Base-by-base conservation (phyloP, 2,329 filamentous ascomycete genomes). In the Arthrobotrys sphaeroides region DNA sequence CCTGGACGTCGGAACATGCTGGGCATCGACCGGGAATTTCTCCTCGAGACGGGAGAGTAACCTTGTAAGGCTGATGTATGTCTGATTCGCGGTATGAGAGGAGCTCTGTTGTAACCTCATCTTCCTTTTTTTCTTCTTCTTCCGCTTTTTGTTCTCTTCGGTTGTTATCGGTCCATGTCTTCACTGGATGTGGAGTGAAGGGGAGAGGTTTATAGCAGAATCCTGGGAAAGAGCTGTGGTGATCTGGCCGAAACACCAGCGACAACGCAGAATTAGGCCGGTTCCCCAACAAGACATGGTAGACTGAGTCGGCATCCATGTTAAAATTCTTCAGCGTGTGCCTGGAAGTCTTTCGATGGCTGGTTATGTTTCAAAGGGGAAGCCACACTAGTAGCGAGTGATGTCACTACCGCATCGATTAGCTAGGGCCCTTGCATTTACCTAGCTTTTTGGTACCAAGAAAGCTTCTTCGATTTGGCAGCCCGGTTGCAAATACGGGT, bases 91-190 rank as follows among this genome's bases (percentile, higher is more conserved):
- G 28, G 55, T 26, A 36, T 67, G 26, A 51, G 62, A 68, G 72
- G 72, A 75, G 72, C 72, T 68, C 70, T 68, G 70, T 55, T 55
- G 64, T 57, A 62, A 43, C 45, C 62, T 64, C 72, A 75, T 75
- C 10, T 68, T 74, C 36, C 13, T 6, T 24, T 24, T 26, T 22
- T 13, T 53, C 53, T 49, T 40, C 40, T 38, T 49, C n/a, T 22
- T 43, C 20, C 36, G n/a, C n/a, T 64, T 72, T 31, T 20, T 7
- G 10, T 20, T 12, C 2, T 20, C 26, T 60, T 45, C 45, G 18
- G 31, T 43, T 42, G 28, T 36, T 61, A 40, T 36, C 28, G 43
- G 5, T 62, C 60, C 66, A 70, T 70, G 22, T 49, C 26, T 51
- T 22, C 10, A 18, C 9, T 51, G 33, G 45, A 49, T 38, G 47